Conservation (phyloP, 2,329 filamentous ascomycete species). For the Thelonectria discophora region DNA sequence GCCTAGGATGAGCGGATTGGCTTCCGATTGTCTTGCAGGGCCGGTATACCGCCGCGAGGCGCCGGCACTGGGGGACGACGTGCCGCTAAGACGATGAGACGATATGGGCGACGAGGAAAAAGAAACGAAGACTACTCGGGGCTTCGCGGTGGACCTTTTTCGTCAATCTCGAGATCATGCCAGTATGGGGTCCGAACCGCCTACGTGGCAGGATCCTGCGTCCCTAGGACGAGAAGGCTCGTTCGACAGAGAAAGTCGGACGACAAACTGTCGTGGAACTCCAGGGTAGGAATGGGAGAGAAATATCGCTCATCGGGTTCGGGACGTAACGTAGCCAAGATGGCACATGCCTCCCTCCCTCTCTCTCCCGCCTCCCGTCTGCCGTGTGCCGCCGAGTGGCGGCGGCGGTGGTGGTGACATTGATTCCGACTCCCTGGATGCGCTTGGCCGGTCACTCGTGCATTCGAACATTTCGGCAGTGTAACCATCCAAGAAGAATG, state of each 20-base stretch:
- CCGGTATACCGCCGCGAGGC: slow-evolving; percentile 26
- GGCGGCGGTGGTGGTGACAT: not conserved
- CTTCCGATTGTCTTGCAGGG: slow-evolving; percentile 20
- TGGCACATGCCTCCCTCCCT: too few species aligned
- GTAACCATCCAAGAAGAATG: slow-evolving; percentile 2
- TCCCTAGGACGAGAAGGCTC: slow-evolving; percentile 6
- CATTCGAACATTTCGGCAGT: not conserved
- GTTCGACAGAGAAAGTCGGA: slow-evolving; percentile 7
- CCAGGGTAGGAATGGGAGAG: slow-evolving; percentile 6
- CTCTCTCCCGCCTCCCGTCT: not conserved
- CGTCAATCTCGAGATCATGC: slow-evolving; percentile 28
- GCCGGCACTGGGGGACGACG: slow-evolving; percentile 25
- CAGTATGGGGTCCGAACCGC: slow-evolving; percentile 15
- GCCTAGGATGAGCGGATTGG: slow-evolving; percentile 17
- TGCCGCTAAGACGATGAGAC: slow-evolving; percentile 13
- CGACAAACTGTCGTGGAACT: slow-evolving; percentile 2
- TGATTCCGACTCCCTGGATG: not conserved
- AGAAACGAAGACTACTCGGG: slow-evolving; percentile 13
- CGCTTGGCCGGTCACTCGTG: slow-evolving; percentile 1
- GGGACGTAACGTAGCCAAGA: not conserved
- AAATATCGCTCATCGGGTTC: slow-evolving; percentile 1
- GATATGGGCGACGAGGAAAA: not conserved
- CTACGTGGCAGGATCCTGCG: slow-evolving; percentile 22
- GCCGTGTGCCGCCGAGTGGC: not conserved
- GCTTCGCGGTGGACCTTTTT: slow-evolving; percentile 17